Evolutionary conservation across 345 rosid species (phyloP).

Genomic region (Boechera stricta): DNA sequence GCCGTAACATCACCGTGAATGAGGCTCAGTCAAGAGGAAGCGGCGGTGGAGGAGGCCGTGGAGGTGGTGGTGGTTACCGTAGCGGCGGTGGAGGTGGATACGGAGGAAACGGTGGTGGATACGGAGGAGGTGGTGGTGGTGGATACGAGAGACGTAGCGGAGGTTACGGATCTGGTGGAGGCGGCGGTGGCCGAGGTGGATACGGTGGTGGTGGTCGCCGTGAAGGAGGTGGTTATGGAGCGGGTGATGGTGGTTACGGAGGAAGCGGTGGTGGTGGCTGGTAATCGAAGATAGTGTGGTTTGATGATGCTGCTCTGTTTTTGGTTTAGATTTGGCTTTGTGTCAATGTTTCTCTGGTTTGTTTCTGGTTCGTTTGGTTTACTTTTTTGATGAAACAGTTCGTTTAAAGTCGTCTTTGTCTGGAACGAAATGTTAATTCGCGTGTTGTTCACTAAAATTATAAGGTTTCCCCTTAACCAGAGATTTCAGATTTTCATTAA

Average conservation of each 20-base stretch:
- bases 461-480: not conserved
- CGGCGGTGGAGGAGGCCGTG: constrained; percentile 57
- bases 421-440: constrained; percentile 30
- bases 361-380: constrained; percentile 22
- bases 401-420: constrained; percentile 23
- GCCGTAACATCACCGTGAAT: constrained; percentile 80
- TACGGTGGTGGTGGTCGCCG: constrained; percentile 33
- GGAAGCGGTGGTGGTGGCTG: constrained; percentile 39
- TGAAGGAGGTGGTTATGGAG: constrained; percentile 40
- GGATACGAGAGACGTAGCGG: constrained; percentile 40
- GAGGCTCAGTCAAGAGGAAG: constrained; percentile 85
- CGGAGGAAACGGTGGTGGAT: constrained; percentile 44
- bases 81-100: constrained; percentile 56
- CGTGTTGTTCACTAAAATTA: constrained; percentile 30
- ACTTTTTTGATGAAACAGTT: constrained; percentile 38
- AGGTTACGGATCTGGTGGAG: constrained; percentile 46
- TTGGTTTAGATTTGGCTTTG: constrained; percentile 19
- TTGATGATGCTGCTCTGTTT: not conserved
- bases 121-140: constrained; percentile 52
- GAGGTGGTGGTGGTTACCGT: constrained; percentile 47
- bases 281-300: constrained; percentile 13
- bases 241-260: constrained; percentile 41
- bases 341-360: not conserved
- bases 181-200: constrained; percentile 38
- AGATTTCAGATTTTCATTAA: not conserved